Evolutionary conservation across 176 grass and related monocot species (phyloP), one percentile per base, ranked within the genome.

Genomic region (Tuctoria greenei): DNA sequence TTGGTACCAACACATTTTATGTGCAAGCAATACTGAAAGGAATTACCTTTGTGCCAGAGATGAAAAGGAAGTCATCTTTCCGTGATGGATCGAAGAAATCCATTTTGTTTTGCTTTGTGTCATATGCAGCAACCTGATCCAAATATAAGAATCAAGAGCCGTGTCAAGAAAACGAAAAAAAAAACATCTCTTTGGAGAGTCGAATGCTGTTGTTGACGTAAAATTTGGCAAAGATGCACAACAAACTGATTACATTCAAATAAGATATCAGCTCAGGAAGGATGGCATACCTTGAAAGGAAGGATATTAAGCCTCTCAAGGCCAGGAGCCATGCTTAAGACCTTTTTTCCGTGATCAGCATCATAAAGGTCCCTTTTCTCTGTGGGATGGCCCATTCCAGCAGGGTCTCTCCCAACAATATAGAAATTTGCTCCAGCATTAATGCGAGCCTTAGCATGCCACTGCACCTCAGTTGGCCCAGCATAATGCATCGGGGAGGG

Each of bases 341-440:
- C 95, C 52, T 99, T 99, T 76, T 99, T 99, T 40, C 95, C 95
- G 56, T 99, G 95, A 72, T 99, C 92, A 38, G 92, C 91, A 86
- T 99, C 92, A 90, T 95, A 99, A 64, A 99, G 82, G 67, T 99
- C 95, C 81, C 91, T 86, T 56, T 99, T 95, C 58, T 88, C 87
- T 6, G 61, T 76, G 8, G 95, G 95, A 44, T 99, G 87, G 37
- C 85, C 76, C 91, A 99, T 99, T 56, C 95, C 95, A 77, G 95
- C 95, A 79, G 95, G 92, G 44, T 99, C 95, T 61, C 95, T 90
- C 69, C 95, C 95, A 64, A 99, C 95, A 64, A 99, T 99, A 63
- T 99, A 99, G 82, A 99, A 99, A 81, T 99, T 92, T 41, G 95
- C 95, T 71, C 95, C 95, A 23, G 95, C 95, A 84, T 99, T 99